Base-by-base conservation (phyloP, 2,329 filamentous ascomycete genomes). In the Fusarium sublunatum region DNA sequence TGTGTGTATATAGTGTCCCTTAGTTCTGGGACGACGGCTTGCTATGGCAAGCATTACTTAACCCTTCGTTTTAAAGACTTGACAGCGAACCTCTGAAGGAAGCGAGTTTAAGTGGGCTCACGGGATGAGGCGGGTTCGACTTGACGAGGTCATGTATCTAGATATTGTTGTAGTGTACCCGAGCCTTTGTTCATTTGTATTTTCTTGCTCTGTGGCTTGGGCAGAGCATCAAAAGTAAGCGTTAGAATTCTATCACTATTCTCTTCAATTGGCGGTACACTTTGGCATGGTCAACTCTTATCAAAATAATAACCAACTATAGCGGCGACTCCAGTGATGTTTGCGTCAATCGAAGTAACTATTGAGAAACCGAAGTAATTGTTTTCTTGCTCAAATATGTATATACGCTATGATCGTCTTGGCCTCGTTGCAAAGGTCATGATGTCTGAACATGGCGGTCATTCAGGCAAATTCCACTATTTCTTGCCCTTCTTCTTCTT, bases 401-500 rank as follows among this genome's bases (percentile, higher is more conserved):
- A 44, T 28, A 36, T 58, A 47, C 25, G 32, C 46, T 45, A 46
- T 26, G 29, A 28, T 47, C 26, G 7, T 36, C 35, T 25, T 31
- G 12, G 31, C 8, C 46, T 40, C 36, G 28, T 47, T n/a, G 29
- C 19, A 6, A 35, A 24, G 19, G 35, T 19, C 15, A 40, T 35
- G 29, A 32, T 24, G 24, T 31, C 29, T 25, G 22, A 44, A 22
- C 22, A 44, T 28, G 10, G 12, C 29, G 41, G 11, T 35, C 29
- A 53, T 35, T n/a, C 15, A 32, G 44, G 12, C 19, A 24, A 25
- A n/a, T 24, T 38, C 9, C 15, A 48, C 64, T 76, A 85, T 76
- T 84, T 86, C 78, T 84, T 85, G 47, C 81, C 76, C 76, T 79
- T 79, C 74, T 78, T 81, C 73, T 81, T 83, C 76, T 83, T 84